Conservation (phyloP, 805 yeast species). For the Ogataea ganodermae region DNA sequence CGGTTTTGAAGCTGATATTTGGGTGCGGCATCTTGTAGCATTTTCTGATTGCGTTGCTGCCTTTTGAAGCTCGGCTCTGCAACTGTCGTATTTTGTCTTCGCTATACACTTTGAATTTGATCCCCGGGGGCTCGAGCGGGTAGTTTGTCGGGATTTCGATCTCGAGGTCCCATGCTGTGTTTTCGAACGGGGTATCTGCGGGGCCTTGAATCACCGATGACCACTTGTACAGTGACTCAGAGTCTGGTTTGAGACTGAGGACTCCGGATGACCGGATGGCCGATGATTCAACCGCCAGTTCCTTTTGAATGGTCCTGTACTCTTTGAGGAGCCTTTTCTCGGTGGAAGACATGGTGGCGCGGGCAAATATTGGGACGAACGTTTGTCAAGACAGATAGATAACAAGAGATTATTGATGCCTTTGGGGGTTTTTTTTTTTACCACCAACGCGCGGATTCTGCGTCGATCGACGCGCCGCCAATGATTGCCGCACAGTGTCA, state of each 20-base stretch:
- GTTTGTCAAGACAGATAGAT: too few species aligned
- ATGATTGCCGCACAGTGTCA: neutral
- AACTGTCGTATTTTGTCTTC: constrained; percentile 15
- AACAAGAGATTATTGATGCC: too few species aligned
- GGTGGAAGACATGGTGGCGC: constrained; percentile 19
- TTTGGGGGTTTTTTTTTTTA: neutral
- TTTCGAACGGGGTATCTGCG: constrained; percentile 49
- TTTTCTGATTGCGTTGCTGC: constrained; percentile 1
- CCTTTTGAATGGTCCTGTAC: constrained; percentile 34
- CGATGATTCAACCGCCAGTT: constrained; percentile 23
- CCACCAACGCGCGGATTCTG: neutral
- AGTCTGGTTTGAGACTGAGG: constrained; percentile 44
- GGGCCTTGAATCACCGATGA: constrained; percentile 54
- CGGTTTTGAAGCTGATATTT: constrained; percentile 52
- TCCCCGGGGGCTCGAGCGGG: constrained; percentile 61
- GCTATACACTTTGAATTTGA: constrained; percentile 40
- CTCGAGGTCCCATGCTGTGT: constrained; percentile 52
- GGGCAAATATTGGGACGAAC: neutral
- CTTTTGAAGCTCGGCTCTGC: neutral
- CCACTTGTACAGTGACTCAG: constrained; percentile 51
- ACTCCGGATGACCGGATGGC: constrained; percentile 36
- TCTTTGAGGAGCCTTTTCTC: constrained; percentile 42
- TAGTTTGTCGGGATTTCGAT: constrained; percentile 50
- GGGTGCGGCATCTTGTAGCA: constrained; percentile 46
- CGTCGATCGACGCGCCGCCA: constrained; percentile 8